These are phyloP conservation scores for Hypoxylon sp. DNA, from an alignment of 2,329 filamentous ascomycete species.

Conservation along the genomic window DNA sequence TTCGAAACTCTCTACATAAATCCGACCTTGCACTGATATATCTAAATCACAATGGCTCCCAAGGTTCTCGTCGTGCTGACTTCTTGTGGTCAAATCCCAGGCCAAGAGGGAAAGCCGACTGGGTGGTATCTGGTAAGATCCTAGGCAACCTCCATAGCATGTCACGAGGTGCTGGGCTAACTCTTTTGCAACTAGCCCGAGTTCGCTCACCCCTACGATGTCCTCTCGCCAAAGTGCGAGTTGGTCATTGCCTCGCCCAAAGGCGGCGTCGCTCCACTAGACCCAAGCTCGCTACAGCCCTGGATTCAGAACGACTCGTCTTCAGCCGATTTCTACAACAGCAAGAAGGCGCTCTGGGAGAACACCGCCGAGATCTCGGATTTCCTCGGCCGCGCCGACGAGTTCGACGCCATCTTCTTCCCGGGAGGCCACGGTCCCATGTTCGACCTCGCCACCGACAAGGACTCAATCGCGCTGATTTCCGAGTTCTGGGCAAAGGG, in stretches of 20 bases:
- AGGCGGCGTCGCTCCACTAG: constrained; percentile 72
- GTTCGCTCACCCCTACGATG: constrained; percentile 74
- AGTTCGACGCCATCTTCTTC: constrained; percentile 73
- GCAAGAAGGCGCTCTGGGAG: constrained; percentile 72
- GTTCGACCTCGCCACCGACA: constrained; percentile 72
- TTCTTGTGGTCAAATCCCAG: constrained; percentile 59
- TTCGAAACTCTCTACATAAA: not conserved
- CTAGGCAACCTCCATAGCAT: not conserved
- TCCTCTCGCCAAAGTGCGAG: constrained; percentile 63
- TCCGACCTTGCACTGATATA: not conserved
- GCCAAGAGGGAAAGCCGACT: constrained; percentile 65
- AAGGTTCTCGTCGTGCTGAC: constrained; percentile 79
- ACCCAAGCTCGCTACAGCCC: constrained; percentile 67
- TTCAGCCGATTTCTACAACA: constrained; percentile 65
- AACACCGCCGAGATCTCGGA: constrained; percentile 70
- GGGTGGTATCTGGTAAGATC: constrained; percentile 75
- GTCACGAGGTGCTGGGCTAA: not conserved
- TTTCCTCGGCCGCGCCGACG: constrained; percentile 65
- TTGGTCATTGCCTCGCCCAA: constrained; percentile 71
- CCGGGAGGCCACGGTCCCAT: constrained; percentile 72
- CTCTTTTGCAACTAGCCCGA: constrained; percentile 61
- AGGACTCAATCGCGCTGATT: constrained; percentile 68
- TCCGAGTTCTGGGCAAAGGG: constrained; percentile 70
- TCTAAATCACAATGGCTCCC: constrained; percentile 56
- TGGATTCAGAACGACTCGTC: constrained; percentile 64